Conservation (phyloP, 345 rosid genomes). For the Brassica napus region Da-Ae NC_063446.1:4616501-4617000, state of each 20-base stretch:
- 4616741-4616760: constrained; percentile 8
- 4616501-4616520: no score
- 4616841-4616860: constrained; percentile 33
- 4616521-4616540: no score
- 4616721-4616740: neutral
- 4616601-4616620: no score
- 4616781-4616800: neutral
- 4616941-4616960: constrained; percentile 2
- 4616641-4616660: no score
- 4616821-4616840: constrained; percentile 17
- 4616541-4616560: no score
- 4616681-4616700: neutral
- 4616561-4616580: no score
- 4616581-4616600: no score
- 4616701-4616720: neutral
- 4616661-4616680: neutral
- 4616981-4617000: constrained; percentile 45
- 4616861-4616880: constrained; percentile 21
- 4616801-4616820: neutral
- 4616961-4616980: neutral
- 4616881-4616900: constrained; percentile 24
- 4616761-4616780: neutral
- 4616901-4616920: neutral
- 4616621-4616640: no score
- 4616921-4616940: constrained; percentile 1